A percentile compares a stretch with the other conserved stretches of the same genome.
Conservation (phyloP, 495 filamentous ascomycete genomes). For the Chaetomidium leptoderma region DNA sequence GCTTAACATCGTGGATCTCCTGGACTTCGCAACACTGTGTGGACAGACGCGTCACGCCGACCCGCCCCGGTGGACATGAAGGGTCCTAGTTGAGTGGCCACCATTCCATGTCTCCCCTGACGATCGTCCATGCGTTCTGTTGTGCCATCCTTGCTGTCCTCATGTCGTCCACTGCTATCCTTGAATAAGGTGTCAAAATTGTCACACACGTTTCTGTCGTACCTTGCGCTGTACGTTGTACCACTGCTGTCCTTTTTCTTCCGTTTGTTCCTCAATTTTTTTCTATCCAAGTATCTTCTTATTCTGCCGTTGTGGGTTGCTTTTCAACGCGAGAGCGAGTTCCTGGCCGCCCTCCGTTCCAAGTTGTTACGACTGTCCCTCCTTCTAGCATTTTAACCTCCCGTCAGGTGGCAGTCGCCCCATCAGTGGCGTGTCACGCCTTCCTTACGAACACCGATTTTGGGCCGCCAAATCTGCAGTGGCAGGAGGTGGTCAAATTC, state of each 20-base stretch:
- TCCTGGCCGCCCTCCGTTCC: neutral
- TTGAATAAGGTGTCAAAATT: neutral
- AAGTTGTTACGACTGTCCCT: no score
- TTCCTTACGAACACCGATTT: no score
- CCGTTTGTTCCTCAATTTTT: neutral
- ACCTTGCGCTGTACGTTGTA: neutral
- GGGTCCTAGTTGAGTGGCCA: neutral
- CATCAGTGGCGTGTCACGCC: neutral
- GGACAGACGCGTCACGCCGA: neutral
- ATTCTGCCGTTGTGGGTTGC: neutral
- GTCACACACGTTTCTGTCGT: constrained; percentile 1
- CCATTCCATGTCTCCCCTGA: neutral
- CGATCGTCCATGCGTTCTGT: neutral
- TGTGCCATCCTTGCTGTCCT: no score
- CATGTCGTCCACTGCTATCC: neutral
- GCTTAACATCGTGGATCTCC: no score
- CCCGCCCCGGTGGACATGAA: neutral
- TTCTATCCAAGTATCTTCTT: neutral
- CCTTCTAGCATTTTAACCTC: no score
- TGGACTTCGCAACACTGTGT: no score
- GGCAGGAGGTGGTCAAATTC: neutral
- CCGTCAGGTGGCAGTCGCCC: no score
- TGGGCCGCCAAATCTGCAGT: neutral
- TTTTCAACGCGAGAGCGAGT: neutral
- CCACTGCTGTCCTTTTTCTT: constrained; percentile 4